Evolutionary conservation across 2,329 filamentous ascomycete genomes (phyloP).

Genomic region (Pseudogymnoascus sp.): DNA sequence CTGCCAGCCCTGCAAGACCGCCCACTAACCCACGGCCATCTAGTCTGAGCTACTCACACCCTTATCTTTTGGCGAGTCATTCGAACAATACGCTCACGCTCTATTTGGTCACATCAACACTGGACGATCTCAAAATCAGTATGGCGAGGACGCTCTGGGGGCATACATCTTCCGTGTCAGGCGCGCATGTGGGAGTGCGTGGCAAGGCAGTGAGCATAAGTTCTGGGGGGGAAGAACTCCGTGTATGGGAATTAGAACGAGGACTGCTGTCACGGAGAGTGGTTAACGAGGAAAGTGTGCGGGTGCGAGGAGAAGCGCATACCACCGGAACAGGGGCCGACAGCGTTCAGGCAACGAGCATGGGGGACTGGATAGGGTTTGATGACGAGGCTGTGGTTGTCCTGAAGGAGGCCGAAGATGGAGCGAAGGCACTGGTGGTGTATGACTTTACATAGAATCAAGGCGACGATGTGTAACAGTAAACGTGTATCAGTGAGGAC

Average conservation of each 20-base stretch:
- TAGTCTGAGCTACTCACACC: slow-evolving; percentile 43
- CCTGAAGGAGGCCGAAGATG: slow-evolving; percentile 46
- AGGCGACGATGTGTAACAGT: background rate
- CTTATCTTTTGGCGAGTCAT: slow-evolving; percentile 61
- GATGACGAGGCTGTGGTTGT: slow-evolving; percentile 65
- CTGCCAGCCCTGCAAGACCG: slow-evolving; percentile 35
- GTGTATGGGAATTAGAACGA: slow-evolving; percentile 63
- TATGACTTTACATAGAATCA: slow-evolving; percentile 56
- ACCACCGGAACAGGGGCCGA: background rate
- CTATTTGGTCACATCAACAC: slow-evolving; percentile 57
- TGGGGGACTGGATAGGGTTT: slow-evolving; percentile 56
- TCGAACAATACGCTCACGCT: slow-evolving; percentile 64
- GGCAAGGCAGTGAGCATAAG: slow-evolving; percentile 65
- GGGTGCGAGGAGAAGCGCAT: slow-evolving; percentile 36
- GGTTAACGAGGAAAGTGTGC: slow-evolving; percentile 43
- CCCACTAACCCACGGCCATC: slow-evolving; percentile 16
- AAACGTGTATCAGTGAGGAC: background rate
- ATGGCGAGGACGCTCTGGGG: slow-evolving; percentile 59
- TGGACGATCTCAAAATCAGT: slow-evolving; percentile 46
- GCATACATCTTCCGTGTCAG: slow-evolving; percentile 61
- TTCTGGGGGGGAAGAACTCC: slow-evolving; percentile 36
- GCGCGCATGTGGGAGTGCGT: slow-evolving; percentile 57
- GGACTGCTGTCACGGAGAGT: slow-evolving; percentile 37
- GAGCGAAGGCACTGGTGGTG: slow-evolving; percentile 52
- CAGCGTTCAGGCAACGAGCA: slow-evolving; percentile 23